Conservation (phyloP, 1,284 basidiomycete genomes). For the Athelia sp. region DNA sequence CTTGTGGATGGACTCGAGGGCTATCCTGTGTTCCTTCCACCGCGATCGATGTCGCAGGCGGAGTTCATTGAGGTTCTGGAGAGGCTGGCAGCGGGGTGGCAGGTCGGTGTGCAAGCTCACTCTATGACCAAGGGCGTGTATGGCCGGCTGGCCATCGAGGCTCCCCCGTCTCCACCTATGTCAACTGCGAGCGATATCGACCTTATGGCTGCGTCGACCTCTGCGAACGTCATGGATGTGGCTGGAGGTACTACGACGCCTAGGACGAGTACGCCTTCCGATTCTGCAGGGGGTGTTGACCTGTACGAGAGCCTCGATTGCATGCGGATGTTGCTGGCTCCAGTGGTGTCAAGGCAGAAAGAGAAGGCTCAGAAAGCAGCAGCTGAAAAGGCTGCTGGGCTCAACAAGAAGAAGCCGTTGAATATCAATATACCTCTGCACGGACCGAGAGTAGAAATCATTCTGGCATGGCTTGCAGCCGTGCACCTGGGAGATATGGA, state of each 20-base stretch:
- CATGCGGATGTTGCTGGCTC: conserved; percentile 62
- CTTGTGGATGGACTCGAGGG: conserved; percentile 77
- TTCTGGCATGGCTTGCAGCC: conserved; percentile 76
- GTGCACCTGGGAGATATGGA: conserved; percentile 72
- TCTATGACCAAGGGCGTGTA: conserved; percentile 31
- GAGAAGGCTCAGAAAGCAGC: conserved; percentile 46
- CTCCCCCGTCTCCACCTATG: conserved; percentile 19
- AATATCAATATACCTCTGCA: conserved; percentile 78
- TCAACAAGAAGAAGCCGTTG: conserved; percentile 47
- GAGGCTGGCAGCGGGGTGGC: conserved; percentile 69
- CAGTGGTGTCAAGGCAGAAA: conserved; percentile 54
- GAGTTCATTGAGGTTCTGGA: conserved; percentile 80
- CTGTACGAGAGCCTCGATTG: conserved; percentile 51
- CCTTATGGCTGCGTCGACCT: conserved; percentile 10
- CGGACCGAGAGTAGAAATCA: conserved; percentile 76
- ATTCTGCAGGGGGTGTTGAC: conserved; percentile 27
- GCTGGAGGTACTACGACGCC: conserved; percentile 6
- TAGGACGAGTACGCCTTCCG: conserved; percentile 4
- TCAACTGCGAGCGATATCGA: conserved; percentile 19
- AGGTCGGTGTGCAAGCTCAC: conserved; percentile 51
- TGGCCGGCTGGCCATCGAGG: conserved; percentile 41
- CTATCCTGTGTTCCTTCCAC: conserved; percentile 78
- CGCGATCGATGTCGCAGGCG: conserved; percentile 79
- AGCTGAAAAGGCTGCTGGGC: conserved; percentile 39
- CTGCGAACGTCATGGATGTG: background rate